phyloP scores from a whole-genome alignment of 1,139 yeast genomes.

The Sugiyamaella castrensis region DNA sequence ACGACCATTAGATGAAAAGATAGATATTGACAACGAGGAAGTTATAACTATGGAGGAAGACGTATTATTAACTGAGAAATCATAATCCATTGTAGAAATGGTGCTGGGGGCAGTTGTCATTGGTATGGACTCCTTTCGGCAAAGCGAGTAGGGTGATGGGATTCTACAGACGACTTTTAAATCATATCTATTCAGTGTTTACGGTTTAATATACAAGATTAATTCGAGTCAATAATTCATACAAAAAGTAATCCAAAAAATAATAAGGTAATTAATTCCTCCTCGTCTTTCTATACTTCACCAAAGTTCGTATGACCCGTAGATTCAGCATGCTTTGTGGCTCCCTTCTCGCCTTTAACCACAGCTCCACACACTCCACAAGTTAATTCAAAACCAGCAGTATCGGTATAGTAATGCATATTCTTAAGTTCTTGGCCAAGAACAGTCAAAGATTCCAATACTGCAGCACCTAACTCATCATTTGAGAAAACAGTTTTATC shows the following conservation, averaged over 20 bases:
- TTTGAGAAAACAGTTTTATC: conserved; percentile 46
- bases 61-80: too few relatives aligned
- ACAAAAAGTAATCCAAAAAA: too few relatives aligned
- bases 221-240: too few relatives aligned
- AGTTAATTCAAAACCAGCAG: conserved; percentile 55
- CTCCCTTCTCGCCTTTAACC: conserved; percentile 65
- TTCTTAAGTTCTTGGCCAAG: conserved; percentile 49
- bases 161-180: too few relatives aligned
- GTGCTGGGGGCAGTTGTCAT: too few relatives aligned
- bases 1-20: conserved; percentile 7
- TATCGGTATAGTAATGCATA: conserved; percentile 63
- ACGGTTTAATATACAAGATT: too few relatives aligned
- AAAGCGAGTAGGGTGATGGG: too few relatives aligned
- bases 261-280: too few relatives aligned
- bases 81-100: background rate
- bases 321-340: conserved; percentile 60
- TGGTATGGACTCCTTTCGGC: too few relatives aligned
- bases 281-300: too few relatives aligned
- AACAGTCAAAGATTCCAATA: conserved; percentile 42
- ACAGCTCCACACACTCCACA: conserved; percentile 56
- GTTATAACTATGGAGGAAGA: background rate
- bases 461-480: conserved; percentile 31
- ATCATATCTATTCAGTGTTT: too few relatives aligned
- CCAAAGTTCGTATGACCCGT: conserved; percentile 68
- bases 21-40: conserved; percentile 5